Conservation (phyloP, 257 asterid genomes). For the Schizonepeta tenuifolia region DNA sequence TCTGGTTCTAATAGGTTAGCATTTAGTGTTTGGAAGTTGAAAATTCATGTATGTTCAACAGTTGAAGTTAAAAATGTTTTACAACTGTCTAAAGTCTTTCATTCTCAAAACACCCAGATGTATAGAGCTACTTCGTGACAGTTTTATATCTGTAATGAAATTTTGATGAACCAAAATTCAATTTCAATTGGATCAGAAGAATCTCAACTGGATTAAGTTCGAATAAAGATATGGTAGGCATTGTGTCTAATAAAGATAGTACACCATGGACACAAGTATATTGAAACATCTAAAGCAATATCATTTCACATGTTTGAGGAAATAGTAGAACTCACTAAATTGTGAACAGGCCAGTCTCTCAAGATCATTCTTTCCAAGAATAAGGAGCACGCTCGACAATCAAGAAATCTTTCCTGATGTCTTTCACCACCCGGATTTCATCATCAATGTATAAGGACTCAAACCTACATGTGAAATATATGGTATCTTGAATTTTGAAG, state of each 20-base stretch:
- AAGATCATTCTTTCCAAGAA: constrained; percentile 78
- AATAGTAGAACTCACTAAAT: constrained; percentile 27
- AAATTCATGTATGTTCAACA: constrained; percentile 10
- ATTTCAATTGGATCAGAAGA: no score
- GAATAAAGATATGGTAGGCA: constrained; percentile 16
- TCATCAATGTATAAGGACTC: constrained; percentile 80
- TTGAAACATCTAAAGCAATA: constrained; percentile 1
- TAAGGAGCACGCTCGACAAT: constrained; percentile 90
- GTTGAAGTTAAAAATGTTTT: neutral
- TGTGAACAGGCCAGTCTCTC: constrained; percentile 22
- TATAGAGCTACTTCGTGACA: neutral
- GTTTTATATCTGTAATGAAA: neutral
- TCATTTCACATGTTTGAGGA: neutral
- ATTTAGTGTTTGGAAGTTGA: neutral
- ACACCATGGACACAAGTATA: constrained; percentile 5
- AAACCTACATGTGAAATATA: constrained; percentile 54
- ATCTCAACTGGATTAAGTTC: neutral
- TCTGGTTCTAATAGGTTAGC: no score
- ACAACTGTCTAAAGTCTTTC: neutral
- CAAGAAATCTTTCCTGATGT: constrained; percentile 82
- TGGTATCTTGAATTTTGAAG: constrained; percentile 2
- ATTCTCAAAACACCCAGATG: neutral
- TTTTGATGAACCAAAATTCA: neutral
- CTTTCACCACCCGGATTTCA: constrained; percentile 92
- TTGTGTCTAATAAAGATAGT: constrained; percentile 2